Evolutionary conservation across 2,329 filamentous ascomycete species (phyloP), one percentile per base, ranked within the genome.

Genomic region (Magnaporthiopsis incrustans): DNA sequence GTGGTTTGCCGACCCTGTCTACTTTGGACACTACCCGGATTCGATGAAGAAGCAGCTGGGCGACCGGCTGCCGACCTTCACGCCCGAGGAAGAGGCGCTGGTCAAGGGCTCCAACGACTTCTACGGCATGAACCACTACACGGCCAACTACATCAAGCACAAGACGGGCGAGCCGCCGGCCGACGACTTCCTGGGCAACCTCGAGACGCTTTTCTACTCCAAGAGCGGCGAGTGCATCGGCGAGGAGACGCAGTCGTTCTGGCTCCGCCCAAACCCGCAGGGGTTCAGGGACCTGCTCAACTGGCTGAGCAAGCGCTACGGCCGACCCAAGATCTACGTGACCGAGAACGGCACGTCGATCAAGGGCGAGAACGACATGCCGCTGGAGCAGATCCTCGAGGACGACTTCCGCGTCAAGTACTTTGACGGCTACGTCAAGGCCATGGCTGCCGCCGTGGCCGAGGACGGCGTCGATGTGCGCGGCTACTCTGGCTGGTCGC

Each of bases 61-160:
- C 64, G 82, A 88, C 73, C 86, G 91, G 18, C 82, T 96, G 60
- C 92, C 92, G 6, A 79, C 81, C 59, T 95, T 90, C 75, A 92
- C 89, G 0, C 76, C 82, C 0, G 89, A 91, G 68, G 91, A 96
- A 73, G 75, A 80, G 30, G 85, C 84, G 2, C 80, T 95, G n/a
- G 86, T 96, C 59, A 82, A 89, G 71, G 91, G 90, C n/a, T 91
- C 88, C 73, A 95, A 95, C 75, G 92, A 96, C 79, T 96, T 96
- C 77, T 96, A 96, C 76, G 92, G 91, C 75, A 94, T 94, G 90
- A 96, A 96, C 81, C 89, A 92, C 81, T 96, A 96, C 81, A 93
- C 90, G 62, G 89, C 91, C 72, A 91, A 95, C 81, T 96, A 90
- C 78, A 87, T 96, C 78, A 88, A 87, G 74, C 88, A 93, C 77